Base-by-base conservation (phyloP, 306 rosid species). In the Parietaria judaica region DNA sequence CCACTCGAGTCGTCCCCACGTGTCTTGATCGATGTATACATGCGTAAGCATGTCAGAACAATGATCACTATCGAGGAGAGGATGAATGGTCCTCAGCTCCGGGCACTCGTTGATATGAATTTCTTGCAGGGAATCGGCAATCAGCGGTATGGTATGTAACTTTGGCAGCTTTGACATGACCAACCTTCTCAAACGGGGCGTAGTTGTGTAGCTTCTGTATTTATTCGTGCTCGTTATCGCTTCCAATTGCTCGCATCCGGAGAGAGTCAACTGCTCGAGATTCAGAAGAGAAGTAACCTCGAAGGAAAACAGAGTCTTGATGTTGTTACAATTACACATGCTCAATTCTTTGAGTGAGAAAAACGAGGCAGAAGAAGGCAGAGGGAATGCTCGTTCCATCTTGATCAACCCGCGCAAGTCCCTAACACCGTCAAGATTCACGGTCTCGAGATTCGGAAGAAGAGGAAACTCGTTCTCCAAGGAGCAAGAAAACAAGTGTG, bases 401-500 rank as follows among this genome's bases (percentile, higher is more conserved):
- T 37, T 9, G 8, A 64, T 61, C 69, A 44, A 3, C 8, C 16
- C 49, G 4, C 15, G 16, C 9, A 72, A 56, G 60, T 63, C 31
- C 59, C 36, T 41, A 10, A 72, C 37, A 14, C 41, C 12, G 11
- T 34, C 6, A 38, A 66, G 65, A 14, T 56, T 5, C 35, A 70
- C 44, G 16, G 14, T 11, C 36, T 65, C 52, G 8, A 75, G 64
- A 31, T 14, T 44, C 49, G 7, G 44, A 48, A 62, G 60, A 44
- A 62, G 51, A 15, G 55, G 36, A 10, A n/a, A 31, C 45, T 34
- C 46, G 17, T 10, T 47, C 23, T 35, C 17, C 4, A 6, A 58
- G n/a, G 31, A 62, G 34, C n/a, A 9, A 63, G 58, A 66, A n/a
- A 70, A 50, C 36, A 78, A 14, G 45, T 54, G 56, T 63, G 53